Evolutionary conservation across 1,284 basidiomycete genomes (phyloP).

Genomic region (Lignosus rhinocerotis): DNA sequence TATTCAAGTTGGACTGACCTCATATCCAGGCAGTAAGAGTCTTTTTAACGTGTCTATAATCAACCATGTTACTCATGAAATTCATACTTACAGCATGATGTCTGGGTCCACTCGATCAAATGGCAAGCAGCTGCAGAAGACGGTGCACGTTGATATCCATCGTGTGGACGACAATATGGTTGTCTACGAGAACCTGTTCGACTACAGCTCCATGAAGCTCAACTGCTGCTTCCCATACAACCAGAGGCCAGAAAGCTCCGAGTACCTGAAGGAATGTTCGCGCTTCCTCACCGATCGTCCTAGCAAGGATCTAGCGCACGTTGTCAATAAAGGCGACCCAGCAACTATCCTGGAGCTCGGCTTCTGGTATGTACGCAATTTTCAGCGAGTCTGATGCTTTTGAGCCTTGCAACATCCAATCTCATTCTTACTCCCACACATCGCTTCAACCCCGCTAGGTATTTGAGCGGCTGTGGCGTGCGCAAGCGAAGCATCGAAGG

Average conservation of each 20-base stretch:
- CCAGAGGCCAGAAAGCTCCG: background rate
- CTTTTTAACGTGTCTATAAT: too few species aligned
- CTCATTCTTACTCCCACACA: background rate
- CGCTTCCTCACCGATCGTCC: background rate
- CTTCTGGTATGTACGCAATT: background rate
- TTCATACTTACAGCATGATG: too few species aligned
- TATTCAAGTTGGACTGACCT: background rate
- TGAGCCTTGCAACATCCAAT: background rate
- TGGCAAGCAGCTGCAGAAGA: background rate
- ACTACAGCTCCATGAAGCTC: background rate
- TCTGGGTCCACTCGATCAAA: background rate
- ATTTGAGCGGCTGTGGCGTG: slow-evolving; percentile 1
- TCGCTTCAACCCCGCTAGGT: background rate
- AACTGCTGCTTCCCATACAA: slow-evolving; percentile 3
- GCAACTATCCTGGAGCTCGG: background rate
- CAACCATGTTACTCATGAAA: too few species aligned
- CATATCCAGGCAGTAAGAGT: too few species aligned
- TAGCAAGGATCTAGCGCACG: background rate
- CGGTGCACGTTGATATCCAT: background rate
- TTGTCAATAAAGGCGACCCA: background rate
- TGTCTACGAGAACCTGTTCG: background rate
- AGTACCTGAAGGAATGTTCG: slow-evolving; percentile 1
- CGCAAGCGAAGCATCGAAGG: background rate
- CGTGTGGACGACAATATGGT: background rate
- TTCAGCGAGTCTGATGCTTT: too few species aligned